A percentile compares a stretch with the other conserved stretches of the same genome.
phyloP scores from a whole-genome alignment of 1,139 yeast species.

The Groenewaldozyma auringiensis region DNA sequence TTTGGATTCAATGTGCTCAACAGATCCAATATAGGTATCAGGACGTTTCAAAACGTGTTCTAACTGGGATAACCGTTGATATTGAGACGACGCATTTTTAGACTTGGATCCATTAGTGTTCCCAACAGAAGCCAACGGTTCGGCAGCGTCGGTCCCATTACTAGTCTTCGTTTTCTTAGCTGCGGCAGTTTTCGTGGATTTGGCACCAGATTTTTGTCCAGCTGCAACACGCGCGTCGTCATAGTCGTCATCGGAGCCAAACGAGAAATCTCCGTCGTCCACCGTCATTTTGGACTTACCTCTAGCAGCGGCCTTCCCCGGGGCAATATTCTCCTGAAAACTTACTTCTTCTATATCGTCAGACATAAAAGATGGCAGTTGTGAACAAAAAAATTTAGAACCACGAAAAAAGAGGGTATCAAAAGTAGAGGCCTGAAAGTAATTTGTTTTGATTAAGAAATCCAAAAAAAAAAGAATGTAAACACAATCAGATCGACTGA shows the following conservation, averaged over 20 bases:
- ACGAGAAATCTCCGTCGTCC: conserved; percentile 18
- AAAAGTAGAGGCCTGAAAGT: no score
- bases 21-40: conserved; percentile 95
- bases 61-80: conserved; percentile 87
- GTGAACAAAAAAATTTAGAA: no score
- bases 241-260: conserved; percentile 12
- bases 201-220: conserved; percentile 8
- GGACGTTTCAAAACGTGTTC: conserved; percentile 97
- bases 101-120: conserved; percentile 9
- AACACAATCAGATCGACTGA: no score
- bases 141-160: conserved; percentile 10
- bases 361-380: no score
- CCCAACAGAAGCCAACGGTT: background rate
- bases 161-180: conserved; percentile 15
- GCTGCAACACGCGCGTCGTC: conserved; percentile 11
- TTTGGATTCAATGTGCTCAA: conserved; percentile 68
- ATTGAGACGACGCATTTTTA: conserved; percentile 62
- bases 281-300: conserved; percentile 7
- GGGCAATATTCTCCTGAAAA: conserved; percentile 8
- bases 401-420: no score
- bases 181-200: conserved; percentile 11
- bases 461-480: conserved; percentile 2
- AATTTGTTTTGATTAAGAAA: background rate
- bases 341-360: background rate
- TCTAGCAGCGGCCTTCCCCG: background rate